These are phyloP conservation scores for Ophiostoma ulmi DNA, from an alignment of 2,329 filamentous ascomycete genomes.

Conservation along the genomic window DNA sequence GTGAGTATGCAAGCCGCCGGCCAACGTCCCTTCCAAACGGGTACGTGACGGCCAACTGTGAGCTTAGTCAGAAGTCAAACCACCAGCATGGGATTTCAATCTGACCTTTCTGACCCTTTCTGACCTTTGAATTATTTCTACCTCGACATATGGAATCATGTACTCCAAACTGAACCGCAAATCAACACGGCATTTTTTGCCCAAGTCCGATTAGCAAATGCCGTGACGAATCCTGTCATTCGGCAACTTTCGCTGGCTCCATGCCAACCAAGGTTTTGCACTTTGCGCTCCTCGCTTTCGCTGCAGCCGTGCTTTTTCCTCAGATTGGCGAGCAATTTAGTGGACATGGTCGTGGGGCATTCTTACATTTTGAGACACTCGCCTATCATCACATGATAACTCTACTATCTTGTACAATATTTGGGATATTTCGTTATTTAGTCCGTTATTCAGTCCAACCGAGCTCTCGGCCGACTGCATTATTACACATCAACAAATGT, in stretches of 20 bases:
- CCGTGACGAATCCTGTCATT: background rate
- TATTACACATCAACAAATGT: background rate
- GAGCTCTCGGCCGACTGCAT: background rate
- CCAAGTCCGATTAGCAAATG: background rate
- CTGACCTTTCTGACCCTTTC: background rate
- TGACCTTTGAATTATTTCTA: background rate
- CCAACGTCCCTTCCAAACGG: background rate
- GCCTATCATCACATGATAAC: background rate
- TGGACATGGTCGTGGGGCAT: constrained; percentile 4
- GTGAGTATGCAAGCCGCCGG: background rate
- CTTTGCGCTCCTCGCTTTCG: background rate
- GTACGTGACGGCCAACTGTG: background rate
- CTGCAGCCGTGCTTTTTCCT: background rate
- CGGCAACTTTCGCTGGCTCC: background rate
- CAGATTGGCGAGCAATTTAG: background rate
- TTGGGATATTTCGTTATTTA: background rate
- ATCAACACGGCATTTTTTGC: too few species aligned
- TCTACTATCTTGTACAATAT: background rate
- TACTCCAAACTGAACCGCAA: background rate
- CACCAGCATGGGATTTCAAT: background rate
- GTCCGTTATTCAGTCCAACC: background rate
- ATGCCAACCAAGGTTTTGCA: background rate
- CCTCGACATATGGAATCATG: background rate
- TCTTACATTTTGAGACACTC: background rate
- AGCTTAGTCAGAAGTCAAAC: constrained; percentile 6